A percentile compares a stretch with the other conserved stretches of the same genome.
Evolutionary conservation across 495 filamentous ascomycete genomes (phyloP).

Genomic region (Tuber aestivum): DNA sequence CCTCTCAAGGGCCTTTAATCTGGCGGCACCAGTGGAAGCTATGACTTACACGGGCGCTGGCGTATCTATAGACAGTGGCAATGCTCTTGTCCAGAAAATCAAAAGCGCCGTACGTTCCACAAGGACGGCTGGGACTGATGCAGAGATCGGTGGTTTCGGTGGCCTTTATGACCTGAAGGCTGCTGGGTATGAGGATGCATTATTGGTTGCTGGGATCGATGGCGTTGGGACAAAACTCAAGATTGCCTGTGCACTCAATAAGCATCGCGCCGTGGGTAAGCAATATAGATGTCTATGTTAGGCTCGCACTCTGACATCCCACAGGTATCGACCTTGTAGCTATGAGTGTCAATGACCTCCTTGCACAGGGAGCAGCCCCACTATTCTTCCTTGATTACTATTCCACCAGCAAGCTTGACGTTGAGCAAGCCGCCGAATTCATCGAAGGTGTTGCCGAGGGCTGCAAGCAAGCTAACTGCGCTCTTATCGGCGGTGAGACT

Average conservation of each 20-base stretch:
- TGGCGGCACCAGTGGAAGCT: conserved; percentile 3
- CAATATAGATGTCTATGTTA: conserved; percentile 6
- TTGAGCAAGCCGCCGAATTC: conserved; percentile 68
- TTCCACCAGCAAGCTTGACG: conserved; percentile 77
- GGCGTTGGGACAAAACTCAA: conserved; percentile 95
- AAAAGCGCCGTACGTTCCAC: conserved; percentile 76
- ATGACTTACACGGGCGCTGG: conserved; percentile 92
- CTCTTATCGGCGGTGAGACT: conserved; percentile 91
- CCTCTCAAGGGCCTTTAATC: conserved; percentile 33
- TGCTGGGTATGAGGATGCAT: conserved; percentile 69
- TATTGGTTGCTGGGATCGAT: conserved; percentile 84
- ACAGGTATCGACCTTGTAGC: conserved; percentile 81
- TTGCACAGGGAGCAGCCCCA: conserved; percentile 90
- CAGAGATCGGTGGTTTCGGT: conserved; percentile 90
- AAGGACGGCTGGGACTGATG: conserved; percentile 73
- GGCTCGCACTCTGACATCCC: conserved; percentile 3
- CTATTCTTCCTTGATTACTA: conserved; percentile 96
- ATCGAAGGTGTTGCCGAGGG: conserved; percentile 81
- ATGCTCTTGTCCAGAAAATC: conserved; percentile 82
- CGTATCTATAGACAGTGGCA: conserved; percentile 87
- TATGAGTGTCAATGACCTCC: conserved; percentile 97
- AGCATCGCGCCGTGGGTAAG: conserved; percentile 75
- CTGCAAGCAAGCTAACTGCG: conserved; percentile 73
- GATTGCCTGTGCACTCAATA: conserved; percentile 77
- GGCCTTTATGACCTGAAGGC: conserved; percentile 75